A percentile compares a stretch with the other conserved stretches of the same genome.
These are phyloP conservation scores for Rubroboletus satanas DNA, from an alignment of 768 basidiomycete species.

Conservation along the genomic window DNA sequence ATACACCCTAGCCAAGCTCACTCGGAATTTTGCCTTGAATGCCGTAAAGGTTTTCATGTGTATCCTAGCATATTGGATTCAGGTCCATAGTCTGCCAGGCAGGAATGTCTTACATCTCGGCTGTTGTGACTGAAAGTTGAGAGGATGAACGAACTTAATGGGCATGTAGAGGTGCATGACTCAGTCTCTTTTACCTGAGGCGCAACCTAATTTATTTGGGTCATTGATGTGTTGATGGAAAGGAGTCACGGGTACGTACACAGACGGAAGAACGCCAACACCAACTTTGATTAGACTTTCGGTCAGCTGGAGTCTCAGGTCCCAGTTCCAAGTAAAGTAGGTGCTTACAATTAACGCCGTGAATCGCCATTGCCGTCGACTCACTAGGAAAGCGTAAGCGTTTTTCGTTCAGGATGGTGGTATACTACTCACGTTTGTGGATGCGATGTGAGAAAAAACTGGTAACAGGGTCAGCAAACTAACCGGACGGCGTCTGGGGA, in stretches of 20 bases:
- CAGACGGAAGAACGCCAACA: slow-evolving; percentile 29
- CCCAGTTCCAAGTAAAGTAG: neutral
- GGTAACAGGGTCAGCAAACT: neutral
- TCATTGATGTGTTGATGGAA: neutral
- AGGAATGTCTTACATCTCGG: slow-evolving; percentile 26
- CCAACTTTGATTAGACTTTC: slow-evolving; percentile 15
- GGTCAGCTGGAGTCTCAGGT: neutral
- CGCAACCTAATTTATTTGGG: slow-evolving; percentile 31
- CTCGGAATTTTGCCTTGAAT: slow-evolving; percentile 25
- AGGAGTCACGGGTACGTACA: slow-evolving; percentile 18
- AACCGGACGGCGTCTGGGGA: no score
- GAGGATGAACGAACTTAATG: slow-evolving; percentile 17
- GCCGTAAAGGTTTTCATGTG: slow-evolving; percentile 21
- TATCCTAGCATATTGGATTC: slow-evolving; percentile 18
- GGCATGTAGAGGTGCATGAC: slow-evolving; percentile 1
- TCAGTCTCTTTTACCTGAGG: slow-evolving; percentile 22
- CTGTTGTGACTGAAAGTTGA: slow-evolving; percentile 24
- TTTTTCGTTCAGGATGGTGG: neutral
- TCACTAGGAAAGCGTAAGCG: slow-evolving; percentile 17
- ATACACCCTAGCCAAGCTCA: neutral
- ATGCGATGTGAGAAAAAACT: slow-evolving; percentile 14
- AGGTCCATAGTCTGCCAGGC: neutral
- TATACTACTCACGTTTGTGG: slow-evolving; percentile 8
- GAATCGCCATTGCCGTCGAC: slow-evolving; percentile 27
- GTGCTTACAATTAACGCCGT: slow-evolving; percentile 35